These are phyloP conservation scores for Pisolithus sp. DNA, from an alignment of 768 basidiomycete species.

Conservation along the genomic window DNA sequence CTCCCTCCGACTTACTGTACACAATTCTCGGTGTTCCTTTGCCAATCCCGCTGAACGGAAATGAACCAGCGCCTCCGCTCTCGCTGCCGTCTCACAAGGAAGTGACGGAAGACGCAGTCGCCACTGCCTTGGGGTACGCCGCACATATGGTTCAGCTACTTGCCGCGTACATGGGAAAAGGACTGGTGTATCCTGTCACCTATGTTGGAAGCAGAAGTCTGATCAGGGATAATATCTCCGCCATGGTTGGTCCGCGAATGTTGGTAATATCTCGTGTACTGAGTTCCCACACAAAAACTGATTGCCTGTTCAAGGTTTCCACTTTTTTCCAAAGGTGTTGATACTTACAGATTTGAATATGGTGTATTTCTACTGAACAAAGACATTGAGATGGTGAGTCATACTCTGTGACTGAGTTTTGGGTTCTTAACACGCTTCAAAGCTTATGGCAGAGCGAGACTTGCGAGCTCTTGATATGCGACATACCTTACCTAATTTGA, in stretches of 20 bases:
- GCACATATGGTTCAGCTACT: conserved; percentile 83
- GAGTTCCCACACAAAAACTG: conserved; percentile 3
- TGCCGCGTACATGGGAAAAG: conserved; percentile 68
- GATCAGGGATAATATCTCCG: conserved; percentile 87
- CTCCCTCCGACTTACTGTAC: conserved; percentile 82
- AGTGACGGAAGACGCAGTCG: conserved; percentile 79
- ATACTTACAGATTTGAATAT: conserved; percentile 96
- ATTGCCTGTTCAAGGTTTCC: conserved; percentile 65
- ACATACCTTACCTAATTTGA: conserved; percentile 94
- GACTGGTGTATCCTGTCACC: conserved; percentile 82
- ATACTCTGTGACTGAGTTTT: neutral
- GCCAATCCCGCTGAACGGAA: conserved; percentile 70
- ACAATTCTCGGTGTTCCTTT: conserved; percentile 84
- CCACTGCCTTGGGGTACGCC: conserved; percentile 86
- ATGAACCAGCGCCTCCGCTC: conserved; percentile 82
- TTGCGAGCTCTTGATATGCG: conserved; percentile 87
- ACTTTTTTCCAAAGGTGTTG: conserved; percentile 88
- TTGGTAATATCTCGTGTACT: conserved; percentile 35
- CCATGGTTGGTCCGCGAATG: conserved; percentile 94
- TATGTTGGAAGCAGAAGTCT: conserved; percentile 87
- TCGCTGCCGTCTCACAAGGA: conserved; percentile 56
- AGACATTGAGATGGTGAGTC: conserved; percentile 82
- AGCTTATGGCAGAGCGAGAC: conserved; percentile 91
- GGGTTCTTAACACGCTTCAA: conserved; percentile 5
- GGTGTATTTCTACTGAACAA: conserved; percentile 96